phyloP scores from a whole-genome alignment of 768 basidiomycete genomes.

The Tricholoma matsutake region DNA sequence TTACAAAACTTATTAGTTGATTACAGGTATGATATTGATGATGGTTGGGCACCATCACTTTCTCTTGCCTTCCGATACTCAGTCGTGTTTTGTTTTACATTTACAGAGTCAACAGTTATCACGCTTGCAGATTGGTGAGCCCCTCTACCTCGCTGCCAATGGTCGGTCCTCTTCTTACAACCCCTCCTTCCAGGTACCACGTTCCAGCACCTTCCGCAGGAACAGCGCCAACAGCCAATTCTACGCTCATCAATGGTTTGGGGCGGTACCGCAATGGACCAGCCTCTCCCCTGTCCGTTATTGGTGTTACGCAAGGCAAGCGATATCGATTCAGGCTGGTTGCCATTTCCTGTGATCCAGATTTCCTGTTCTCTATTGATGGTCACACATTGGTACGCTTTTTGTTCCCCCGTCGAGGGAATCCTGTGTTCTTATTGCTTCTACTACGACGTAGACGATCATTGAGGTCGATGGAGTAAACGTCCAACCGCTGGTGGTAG shows the following conservation, averaged over 20 bases:
- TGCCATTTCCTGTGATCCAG: conserved; percentile 47
- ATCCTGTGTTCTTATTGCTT: conserved; percentile 8
- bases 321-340: conserved; percentile 57
- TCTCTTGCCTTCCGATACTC: too few relatives aligned
- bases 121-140: too few relatives aligned
- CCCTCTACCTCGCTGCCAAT: too few relatives aligned
- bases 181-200: too few relatives aligned
- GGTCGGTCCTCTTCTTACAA: too few relatives aligned
- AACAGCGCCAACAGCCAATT: conserved; percentile 4
- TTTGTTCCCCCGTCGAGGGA: not conserved
- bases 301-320: conserved; percentile 37
- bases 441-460: conserved; percentile 22
- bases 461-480: conserved; percentile 41
- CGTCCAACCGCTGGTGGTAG: conserved; percentile 30
- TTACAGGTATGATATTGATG: too few relatives aligned
- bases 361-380: conserved; percentile 42
- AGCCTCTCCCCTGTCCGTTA: conserved; percentile 35
- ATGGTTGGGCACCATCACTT: too few relatives aligned
- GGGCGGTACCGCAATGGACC: conserved; percentile 47
- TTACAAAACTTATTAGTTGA: too few relatives aligned
- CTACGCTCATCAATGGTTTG: conserved; percentile 51
- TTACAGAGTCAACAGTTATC: too few relatives aligned
- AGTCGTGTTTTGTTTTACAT: too few relatives aligned
- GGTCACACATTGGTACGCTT: conserved; percentile 31
- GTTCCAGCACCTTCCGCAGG: too few relatives aligned